Base-by-base conservation (phyloP, 2,329 filamentous ascomycete genomes). In the Aspergillus tanneri region DNA sequence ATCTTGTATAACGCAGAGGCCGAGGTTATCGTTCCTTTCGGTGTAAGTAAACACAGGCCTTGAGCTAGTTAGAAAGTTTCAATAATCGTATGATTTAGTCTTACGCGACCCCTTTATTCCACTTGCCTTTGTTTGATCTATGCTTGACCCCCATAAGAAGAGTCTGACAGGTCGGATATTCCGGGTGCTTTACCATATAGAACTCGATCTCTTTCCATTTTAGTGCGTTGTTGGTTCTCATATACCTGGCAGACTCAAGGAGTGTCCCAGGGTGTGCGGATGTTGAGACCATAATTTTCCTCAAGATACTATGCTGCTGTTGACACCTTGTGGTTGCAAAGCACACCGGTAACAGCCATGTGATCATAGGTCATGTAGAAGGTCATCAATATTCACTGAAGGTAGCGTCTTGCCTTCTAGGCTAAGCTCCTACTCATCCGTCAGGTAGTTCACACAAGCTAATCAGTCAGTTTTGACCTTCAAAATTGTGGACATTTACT, bases 191-290 rank as follows among this genome's bases (percentile, higher is more conserved):
- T 14, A 60, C 55, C 44, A 60, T 58, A 42, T 41, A 60, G 11
- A 60, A 49, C 14, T 60, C 45, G 39, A 61, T 58, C 46, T 61
- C 53, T 30, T 59, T 57, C 55, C 43, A 62, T 52, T 57, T 57
- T 11, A 60, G 40, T 1, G 54, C 42, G 39, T 59, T 50, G 11
- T 55, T 55, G n/a, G 18, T 35, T 23, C 39, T 22, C 10, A 53
- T 37, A 34, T 61, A 57, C 10, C 48, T 47, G 3, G 41, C 47
- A 12, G 48, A 54, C 35, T 50, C 39, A 16, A 57, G 11, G 5
- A 60, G 38, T 6, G 52, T 59, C 34, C 56, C 38, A 22, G 52
- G 54, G 24, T 49, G 43, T 4, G 56, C 54, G 10, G 19, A 43
- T 30, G 46, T 57, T 5, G 52, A 54, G 6, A 35, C 46, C 49